A percentile compares a stretch with the other conserved stretches of the same genome.
These are phyloP conservation scores for Gorgonomyces haynaldii DNA, from an alignment of 192 early-diverging fungal species.

Conservation along the genomic window DNA sequence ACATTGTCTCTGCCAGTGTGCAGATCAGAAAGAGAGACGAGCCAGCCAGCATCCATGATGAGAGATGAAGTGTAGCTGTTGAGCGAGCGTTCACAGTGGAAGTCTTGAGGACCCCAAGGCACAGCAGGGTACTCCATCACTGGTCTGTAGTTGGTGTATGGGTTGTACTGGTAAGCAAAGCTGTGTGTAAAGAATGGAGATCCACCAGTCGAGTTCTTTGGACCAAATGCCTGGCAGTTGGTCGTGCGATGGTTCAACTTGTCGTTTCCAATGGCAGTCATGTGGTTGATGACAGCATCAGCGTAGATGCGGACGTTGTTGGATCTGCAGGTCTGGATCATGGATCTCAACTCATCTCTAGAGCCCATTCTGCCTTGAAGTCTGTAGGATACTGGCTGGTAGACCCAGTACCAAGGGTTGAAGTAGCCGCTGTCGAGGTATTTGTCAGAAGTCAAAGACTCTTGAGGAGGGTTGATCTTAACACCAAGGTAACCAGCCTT, in stretches of 20 bases:
- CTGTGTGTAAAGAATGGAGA: conserved; percentile 21
- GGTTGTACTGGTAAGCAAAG: conserved; percentile 4
- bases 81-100: conserved; percentile 18
- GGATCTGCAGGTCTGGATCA: conserved; percentile 10
- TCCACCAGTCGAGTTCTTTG: conserved; percentile 9
- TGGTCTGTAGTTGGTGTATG: conserved; percentile 8
- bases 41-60: conserved; percentile 11
- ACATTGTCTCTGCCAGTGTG: conserved; percentile 13
- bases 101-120: conserved; percentile 16
- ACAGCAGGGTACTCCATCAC: conserved; percentile 17
- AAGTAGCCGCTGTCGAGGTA: background rate
- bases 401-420: conserved; percentile 10
- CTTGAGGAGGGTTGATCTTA: conserved; percentile 6
- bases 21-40: conserved; percentile 11
- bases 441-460: conserved; percentile 9
- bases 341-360: conserved; percentile 5
- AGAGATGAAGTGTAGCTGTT: conserved; percentile 2
- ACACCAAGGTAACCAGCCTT: conserved; percentile 18
- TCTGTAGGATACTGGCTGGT: conserved; percentile 15
- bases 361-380: conserved; percentile 4
- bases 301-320: conserved; percentile 14
- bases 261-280: conserved; percentile 9
- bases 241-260: conserved; percentile 5
- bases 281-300: conserved; percentile 22
- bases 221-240: conserved; percentile 2